phyloP scores from a whole-genome alignment of 192 early-diverging fungal genomes.

The Podila clonocystis region DNA sequence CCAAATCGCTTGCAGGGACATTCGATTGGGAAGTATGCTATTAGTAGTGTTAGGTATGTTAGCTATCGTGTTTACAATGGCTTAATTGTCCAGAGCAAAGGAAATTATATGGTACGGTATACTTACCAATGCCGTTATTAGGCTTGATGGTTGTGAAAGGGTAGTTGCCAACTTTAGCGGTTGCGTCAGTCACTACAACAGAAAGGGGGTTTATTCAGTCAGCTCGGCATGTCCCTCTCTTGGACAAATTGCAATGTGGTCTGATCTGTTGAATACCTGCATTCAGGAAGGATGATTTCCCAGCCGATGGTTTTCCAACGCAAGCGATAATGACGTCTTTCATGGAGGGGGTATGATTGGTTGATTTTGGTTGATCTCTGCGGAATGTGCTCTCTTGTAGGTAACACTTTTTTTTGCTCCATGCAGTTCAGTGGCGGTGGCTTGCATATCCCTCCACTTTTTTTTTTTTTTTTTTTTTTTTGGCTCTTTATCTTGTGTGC shows the following conservation, averaged over 20 bases:
- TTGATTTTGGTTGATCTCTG: background rate
- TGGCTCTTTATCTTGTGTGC: background rate
- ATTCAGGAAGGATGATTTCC: constrained; percentile 86
- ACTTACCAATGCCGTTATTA: constrained; percentile 72
- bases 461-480: constrained; percentile 7
- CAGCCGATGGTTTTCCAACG: constrained; percentile 82
- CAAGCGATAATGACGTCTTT: constrained; percentile 70
- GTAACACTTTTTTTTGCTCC: background rate
- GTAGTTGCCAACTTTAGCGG: constrained; percentile 84
- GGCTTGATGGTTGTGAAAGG: constrained; percentile 91
- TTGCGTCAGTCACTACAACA: constrained; percentile 73
- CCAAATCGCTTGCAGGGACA: constrained; percentile 75
- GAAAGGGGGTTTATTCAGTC: background rate
- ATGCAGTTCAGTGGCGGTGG: background rate
- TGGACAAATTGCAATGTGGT: too few relatives aligned
- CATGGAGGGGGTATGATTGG: constrained; percentile 11
- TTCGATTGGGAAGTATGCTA: constrained; percentile 72
- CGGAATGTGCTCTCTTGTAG: background rate
- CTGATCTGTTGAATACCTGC: constrained; percentile 53
- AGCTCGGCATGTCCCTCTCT: background rate
- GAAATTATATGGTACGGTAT: background rate
- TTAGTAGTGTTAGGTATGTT: background rate
- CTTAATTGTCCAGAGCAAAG: too few relatives aligned
- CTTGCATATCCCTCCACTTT: background rate
- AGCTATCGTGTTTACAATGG: background rate